Percentiles rank a stretch among this genome's conserved stretches.
These are phyloP conservation scores for Exophiala sp. DNA, from an alignment of 2,329 filamentous ascomycete species.

Conservation along the genomic window DNA sequence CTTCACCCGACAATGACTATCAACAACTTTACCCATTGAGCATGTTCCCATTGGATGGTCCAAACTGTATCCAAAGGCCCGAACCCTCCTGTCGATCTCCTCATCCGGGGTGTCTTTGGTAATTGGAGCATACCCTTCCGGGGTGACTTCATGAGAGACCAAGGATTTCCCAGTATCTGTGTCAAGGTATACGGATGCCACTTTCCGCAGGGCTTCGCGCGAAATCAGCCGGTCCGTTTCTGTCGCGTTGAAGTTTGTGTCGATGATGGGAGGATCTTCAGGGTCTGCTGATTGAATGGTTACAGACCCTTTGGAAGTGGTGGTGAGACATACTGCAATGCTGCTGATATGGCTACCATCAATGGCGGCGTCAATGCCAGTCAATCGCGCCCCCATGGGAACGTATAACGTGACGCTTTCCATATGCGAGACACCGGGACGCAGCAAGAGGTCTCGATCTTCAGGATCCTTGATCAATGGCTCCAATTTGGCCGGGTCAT, in stretches of 20 bases:
- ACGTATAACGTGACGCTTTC: constrained; percentile 10
- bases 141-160: constrained; percentile 14
- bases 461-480: constrained; percentile 2
- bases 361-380: constrained; percentile 6
- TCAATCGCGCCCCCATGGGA: constrained; percentile 2
- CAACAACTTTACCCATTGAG: constrained; percentile 37
- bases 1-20: constrained; percentile 30
- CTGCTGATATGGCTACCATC: constrained; percentile 13
- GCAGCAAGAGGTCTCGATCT: constrained; percentile 10
- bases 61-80: constrained; percentile 32
- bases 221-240: constrained; percentile 5
- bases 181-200: constrained; percentile 25
- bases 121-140: constrained; percentile 8
- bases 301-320: constrained; percentile 46
- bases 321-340: constrained; percentile 1
- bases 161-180: constrained; percentile 24
- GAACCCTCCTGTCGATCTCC: constrained; percentile 28
- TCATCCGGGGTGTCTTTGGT: constrained; percentile 21
- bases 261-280: constrained; percentile 35
- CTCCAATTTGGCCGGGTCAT: constrained; percentile 4
- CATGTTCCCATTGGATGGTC: constrained; percentile 36
- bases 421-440: constrained; percentile 11
- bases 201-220: constrained; percentile 9
- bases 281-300: constrained; percentile 37
- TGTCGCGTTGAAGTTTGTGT: constrained; percentile 41